Evolutionary conservation across 2,329 filamentous ascomycete species (phyloP).

Genomic region (Alternaria longipes): DNA sequence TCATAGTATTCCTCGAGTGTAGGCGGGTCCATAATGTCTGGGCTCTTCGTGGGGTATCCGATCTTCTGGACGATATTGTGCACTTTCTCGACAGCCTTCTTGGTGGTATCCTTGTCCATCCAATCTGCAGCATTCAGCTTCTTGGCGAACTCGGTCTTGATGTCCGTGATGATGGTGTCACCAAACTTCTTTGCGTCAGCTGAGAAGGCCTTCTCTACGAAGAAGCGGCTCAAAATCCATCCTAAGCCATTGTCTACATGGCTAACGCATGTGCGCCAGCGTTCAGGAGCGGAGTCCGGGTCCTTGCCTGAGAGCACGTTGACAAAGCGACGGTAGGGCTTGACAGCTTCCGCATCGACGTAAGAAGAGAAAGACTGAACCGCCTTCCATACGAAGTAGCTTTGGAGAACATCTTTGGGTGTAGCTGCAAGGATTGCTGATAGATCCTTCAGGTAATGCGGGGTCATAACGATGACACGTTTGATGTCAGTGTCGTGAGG

Average conservation of each 20-base stretch:
- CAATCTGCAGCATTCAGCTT: slow-evolving; percentile 68
- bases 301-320: slow-evolving; percentile 71
- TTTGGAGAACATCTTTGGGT: slow-evolving; percentile 64
- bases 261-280: slow-evolving; percentile 71
- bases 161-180: slow-evolving; percentile 74
- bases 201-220: slow-evolving; percentile 73
- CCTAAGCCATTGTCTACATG: slow-evolving; percentile 67
- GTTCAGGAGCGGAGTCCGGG: slow-evolving; percentile 68
- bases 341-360: slow-evolving; percentile 68
- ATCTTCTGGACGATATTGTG: slow-evolving; percentile 74
- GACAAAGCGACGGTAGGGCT: slow-evolving; percentile 67
- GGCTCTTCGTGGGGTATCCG: slow-evolving; percentile 70
- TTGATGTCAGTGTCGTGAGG: slow-evolving; percentile 62
- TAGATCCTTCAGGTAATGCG: slow-evolving; percentile 68
- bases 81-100: slow-evolving; percentile 70
- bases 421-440: slow-evolving; percentile 65
- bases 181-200: slow-evolving; percentile 72
- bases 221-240: slow-evolving; percentile 77
- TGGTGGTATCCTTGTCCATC: slow-evolving; percentile 70
- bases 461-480: slow-evolving; percentile 67
- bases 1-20: slow-evolving; percentile 67
- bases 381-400: slow-evolving; percentile 72
- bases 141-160: slow-evolving; percentile 72
- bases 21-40: slow-evolving; percentile 67
- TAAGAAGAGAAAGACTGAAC: slow-evolving; percentile 63